Evolutionary conservation across 2,329 filamentous ascomycete species (phyloP).

Genomic region (Fusarium sp.): DNA sequence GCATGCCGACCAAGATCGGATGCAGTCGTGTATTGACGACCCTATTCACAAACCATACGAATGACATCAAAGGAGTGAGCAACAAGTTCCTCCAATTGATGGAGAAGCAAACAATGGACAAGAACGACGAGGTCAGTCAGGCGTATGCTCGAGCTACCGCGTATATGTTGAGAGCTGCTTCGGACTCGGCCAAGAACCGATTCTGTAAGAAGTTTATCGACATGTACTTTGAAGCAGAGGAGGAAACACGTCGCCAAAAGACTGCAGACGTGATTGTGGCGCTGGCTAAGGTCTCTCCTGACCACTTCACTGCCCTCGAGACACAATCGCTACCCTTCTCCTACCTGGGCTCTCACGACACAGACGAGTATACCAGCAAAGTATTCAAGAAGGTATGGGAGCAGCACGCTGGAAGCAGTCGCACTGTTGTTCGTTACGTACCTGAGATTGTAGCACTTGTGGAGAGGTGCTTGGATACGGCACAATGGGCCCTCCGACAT

Average conservation of each 20-base stretch:
- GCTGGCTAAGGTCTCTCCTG: constrained; percentile 85
- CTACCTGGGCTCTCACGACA: constrained; percentile 88
- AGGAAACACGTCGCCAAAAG: constrained; percentile 77
- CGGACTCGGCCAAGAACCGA: constrained; percentile 57
- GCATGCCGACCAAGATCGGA: constrained; percentile 92
- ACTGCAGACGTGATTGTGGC: constrained; percentile 85
- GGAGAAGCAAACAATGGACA: constrained; percentile 84
- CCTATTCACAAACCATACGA: constrained; percentile 80
- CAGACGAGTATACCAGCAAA: constrained; percentile 79
- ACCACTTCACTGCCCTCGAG: constrained; percentile 84
- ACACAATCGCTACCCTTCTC: constrained; percentile 82
- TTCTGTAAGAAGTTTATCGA: constrained; percentile 67
- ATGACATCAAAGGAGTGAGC: constrained; percentile 78
- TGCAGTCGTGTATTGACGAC: constrained; percentile 87
- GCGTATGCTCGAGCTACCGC: constrained; percentile 88
- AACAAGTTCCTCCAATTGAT: constrained; percentile 80
- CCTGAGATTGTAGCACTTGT: constrained; percentile 80
- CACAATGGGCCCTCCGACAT: constrained; percentile 91
- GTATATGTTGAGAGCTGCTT: constrained; percentile 76
- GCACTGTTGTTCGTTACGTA: constrained; percentile 84
- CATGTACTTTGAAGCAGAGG: constrained; percentile 84
- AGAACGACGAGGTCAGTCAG: constrained; percentile 91
- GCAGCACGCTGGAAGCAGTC: constrained; percentile 86
- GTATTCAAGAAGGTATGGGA: constrained; percentile 88
- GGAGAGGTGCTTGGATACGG: constrained; percentile 74